phyloP scores from a whole-genome alignment of 2,329 filamentous ascomycete species.

The Monilinia fructicola region DNA sequence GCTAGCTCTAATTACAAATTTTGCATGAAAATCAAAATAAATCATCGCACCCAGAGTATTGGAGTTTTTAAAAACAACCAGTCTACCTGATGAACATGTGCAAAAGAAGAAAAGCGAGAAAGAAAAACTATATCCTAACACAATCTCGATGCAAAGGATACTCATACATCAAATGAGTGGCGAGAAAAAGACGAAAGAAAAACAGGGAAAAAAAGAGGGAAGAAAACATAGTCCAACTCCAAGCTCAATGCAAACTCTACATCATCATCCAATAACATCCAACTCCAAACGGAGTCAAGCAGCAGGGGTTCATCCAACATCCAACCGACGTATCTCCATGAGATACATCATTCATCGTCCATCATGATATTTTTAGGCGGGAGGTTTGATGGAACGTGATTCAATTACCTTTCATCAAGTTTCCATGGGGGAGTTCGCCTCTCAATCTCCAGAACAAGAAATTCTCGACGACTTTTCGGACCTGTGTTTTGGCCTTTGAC shows the following conservation, averaged over 20 bases:
- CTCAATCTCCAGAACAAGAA: constrained; percentile 18
- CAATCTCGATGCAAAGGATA: not conserved
- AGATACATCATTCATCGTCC: not conserved
- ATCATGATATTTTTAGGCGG: too few species aligned
- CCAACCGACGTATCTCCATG: not conserved
- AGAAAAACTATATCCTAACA: not conserved
- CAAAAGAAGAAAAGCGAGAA: not conserved
- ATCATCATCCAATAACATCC: not conserved
- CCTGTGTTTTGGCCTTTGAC: not conserved
- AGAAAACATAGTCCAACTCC: not conserved
- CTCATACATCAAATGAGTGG: not conserved
- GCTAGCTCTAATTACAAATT: not conserved
- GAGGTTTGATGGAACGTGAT: too few species aligned
- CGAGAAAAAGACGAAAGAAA: not conserved
- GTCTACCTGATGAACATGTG: not conserved
- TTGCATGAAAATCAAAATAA: not conserved
- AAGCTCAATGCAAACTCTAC: not conserved
- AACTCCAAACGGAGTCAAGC: not conserved
- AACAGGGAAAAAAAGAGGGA: not conserved
- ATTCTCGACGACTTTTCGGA: constrained; percentile 14
- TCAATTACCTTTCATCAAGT: not conserved
- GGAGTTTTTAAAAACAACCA: not conserved
- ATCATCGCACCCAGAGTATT: not conserved
- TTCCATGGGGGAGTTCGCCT: not conserved
- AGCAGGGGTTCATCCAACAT: not conserved